Percentiles rank a stretch among this genome's conserved stretches.
Conservation (phyloP, 1,284 basidiomycete genomes). For the Ganoderma lucidum region DNA sequence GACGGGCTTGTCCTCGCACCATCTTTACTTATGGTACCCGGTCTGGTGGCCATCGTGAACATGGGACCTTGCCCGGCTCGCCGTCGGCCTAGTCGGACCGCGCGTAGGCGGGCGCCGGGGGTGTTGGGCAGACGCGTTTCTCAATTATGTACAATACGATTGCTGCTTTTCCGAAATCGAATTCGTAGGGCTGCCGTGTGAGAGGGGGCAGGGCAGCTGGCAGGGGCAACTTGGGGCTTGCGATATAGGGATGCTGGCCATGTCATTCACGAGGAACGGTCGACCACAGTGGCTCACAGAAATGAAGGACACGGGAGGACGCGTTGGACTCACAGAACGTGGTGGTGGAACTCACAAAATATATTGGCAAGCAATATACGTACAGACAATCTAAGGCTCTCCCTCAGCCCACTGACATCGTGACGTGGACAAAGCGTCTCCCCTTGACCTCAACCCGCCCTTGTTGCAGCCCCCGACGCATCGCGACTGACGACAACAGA, state of each 20-base stretch:
- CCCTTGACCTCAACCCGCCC: constrained; percentile 24
- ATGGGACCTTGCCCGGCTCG: constrained; percentile 20
- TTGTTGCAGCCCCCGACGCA: constrained; percentile 17
- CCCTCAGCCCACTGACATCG: not conserved
- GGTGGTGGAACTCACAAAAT: not conserved
- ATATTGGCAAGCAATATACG: not conserved
- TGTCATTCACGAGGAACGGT: not conserved
- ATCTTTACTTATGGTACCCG: not conserved
- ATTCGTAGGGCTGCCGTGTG: not conserved
- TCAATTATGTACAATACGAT: not conserved
- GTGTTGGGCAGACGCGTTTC: not conserved
- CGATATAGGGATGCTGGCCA: too few species aligned
- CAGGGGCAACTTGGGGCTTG: too few species aligned
- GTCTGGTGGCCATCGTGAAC: not conserved
- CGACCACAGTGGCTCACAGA: not conserved
- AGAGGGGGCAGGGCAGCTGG: too few species aligned
- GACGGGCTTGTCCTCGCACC: not conserved
- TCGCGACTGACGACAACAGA: constrained; percentile 17
- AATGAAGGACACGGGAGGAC: not conserved
- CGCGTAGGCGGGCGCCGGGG: not conserved
- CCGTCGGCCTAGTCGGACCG: constrained; percentile 20
- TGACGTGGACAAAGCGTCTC: constrained; percentile 15
- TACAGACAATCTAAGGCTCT: not conserved
- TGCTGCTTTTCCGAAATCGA: not conserved
- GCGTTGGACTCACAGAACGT: not conserved